These are phyloP conservation scores for Piloderma croceum DNA, from an alignment of 768 basidiomycete genomes.

Conservation along the genomic window DNA sequence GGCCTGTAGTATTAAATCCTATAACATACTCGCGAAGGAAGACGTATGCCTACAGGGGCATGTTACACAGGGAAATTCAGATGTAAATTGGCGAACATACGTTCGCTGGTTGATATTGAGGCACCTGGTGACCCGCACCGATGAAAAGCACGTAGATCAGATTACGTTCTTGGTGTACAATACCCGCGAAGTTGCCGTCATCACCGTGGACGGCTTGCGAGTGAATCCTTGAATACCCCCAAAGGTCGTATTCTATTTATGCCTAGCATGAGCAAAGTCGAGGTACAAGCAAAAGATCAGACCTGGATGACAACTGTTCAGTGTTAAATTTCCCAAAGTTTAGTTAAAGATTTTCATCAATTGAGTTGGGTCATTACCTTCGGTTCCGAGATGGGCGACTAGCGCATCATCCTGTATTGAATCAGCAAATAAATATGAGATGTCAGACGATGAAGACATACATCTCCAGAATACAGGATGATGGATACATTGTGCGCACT, in stretches of 20 bases:
- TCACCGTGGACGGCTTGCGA: slow-evolving; percentile 63
- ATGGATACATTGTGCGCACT: slow-evolving; percentile 27
- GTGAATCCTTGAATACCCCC: slow-evolving; percentile 74
- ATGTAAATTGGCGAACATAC: no score
- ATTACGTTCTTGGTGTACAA: slow-evolving; percentile 69
- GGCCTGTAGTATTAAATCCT: slow-evolving; percentile 39
- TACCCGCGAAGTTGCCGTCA: slow-evolving; percentile 52
- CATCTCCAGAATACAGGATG: slow-evolving; percentile 38
- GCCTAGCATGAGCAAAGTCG: not conserved
- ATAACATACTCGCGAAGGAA: slow-evolving; percentile 43
- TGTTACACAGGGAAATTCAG: no score
- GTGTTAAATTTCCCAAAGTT: not conserved
- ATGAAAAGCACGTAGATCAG: slow-evolving; percentile 50
- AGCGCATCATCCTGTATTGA: slow-evolving; percentile 43
- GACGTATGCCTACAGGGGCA: slow-evolving; percentile 39
- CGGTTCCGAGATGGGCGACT: slow-evolving; percentile 35
- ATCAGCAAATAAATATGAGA: no score
- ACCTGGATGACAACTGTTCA: not conserved
- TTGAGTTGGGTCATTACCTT: slow-evolving; percentile 22
- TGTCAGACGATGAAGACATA: no score
- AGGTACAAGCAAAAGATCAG: not conserved
- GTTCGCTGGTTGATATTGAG: slow-evolving; percentile 28
- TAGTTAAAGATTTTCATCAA: not conserved
- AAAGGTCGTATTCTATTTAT: slow-evolving; percentile 65
- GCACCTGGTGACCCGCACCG: slow-evolving; percentile 39